Base-by-base conservation (phyloP, 2,329 filamentous ascomycete genomes). In the Cephalotrichum gorgonifer region DNA sequence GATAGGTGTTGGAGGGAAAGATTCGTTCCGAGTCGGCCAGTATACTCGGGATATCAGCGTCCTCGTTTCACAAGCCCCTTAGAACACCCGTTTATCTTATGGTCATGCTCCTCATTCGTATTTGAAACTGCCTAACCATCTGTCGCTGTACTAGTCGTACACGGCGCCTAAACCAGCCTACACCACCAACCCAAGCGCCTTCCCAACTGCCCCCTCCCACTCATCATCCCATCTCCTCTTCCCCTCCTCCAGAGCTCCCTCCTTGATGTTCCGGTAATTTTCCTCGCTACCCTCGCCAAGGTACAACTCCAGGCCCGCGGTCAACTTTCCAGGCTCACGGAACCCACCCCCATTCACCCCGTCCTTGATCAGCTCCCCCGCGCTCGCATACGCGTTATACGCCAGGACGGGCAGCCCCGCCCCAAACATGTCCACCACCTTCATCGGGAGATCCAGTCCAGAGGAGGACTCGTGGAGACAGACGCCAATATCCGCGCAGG, bases 371-470 rank as follows among this genome's bases (percentile, higher is more conserved):
- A 98, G 71, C 68, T 98, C 93, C 2, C 79, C 73, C 75, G 95
- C 95, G 53, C 90, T 91, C 61, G 90, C 83, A 60, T 95, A 98
- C 8, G 7, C 17, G 25, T 79, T 79, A 75, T 93, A 97, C 4
- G 89, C 91, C 0, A 85, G 83, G 0, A 98, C 93, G 0, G 93
- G 93, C 26, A 98, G 70, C 0, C 91, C 93, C 0, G 90, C 86
- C 2, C 93, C 93, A 63, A 98, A 97, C 90, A 98, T 96, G 63
- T 98, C 93, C 14, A 98, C 90, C 1, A 98, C 89, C 68, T 98
- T 98, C 93, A 98, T 98, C 0, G 93, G 93, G 20, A 98, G 72
- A 65, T 98, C 93, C 0, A 98, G 89, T 1, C 93, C 93, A 2
- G 88, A 95, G 55, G 86, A 94, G 14, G 89, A 96, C 55, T 81